Evolutionary conservation across 1,284 basidiomycete genomes (phyloP), one percentile per base, ranked within the genome.

Genomic region (Singerocomus inundabilis): DNA sequence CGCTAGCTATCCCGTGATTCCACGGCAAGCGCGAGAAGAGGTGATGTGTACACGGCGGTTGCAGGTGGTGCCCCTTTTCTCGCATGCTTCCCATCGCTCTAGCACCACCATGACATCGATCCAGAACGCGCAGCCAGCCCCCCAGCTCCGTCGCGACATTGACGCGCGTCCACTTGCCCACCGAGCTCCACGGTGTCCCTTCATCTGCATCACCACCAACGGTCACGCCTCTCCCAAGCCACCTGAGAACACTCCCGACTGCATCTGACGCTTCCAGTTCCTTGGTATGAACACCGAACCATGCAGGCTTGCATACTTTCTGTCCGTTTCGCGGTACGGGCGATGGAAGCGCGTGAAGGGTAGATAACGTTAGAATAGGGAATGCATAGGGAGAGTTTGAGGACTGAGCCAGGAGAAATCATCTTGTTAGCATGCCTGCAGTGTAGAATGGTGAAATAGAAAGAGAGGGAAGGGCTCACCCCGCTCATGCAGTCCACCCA

Each of bases 341-440:
- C 1, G 83, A 83, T 0, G 96, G 96, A 2, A 99, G 78, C 3
- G 84, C 80, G 62, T 95, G 85, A 28, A 97, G 72, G 0, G 88
- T 84, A 0, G 90, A 88, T 16, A 92, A 72, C 2, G 90, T 78
- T 10, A 91, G 70, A 12, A 93, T 72, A 54, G 95, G 85, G 63
- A 98, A 95, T 13, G 84, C 81, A 65, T 98, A 89, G 0, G 92
- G 89, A 1, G 64, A 62, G 51, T 89, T 89, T 62, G 88, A 80
- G 56, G 85, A 46, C 32, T 52, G 83, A 82, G 84, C 88, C 85
- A 91, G 59, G 11, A 5, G 24, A 15, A 2, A 13, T n/a, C 3
- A 11, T 12, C 18, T 7, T 0, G 3, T 63, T 28, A 56, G 34
- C 12, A 25, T 29, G 26, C 0, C 21, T 4, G 35, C 29, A 7